phyloP scores from a whole-genome alignment of 1,139 yeast genomes.

The Blastobotrys raffinosifermentans region DNA sequence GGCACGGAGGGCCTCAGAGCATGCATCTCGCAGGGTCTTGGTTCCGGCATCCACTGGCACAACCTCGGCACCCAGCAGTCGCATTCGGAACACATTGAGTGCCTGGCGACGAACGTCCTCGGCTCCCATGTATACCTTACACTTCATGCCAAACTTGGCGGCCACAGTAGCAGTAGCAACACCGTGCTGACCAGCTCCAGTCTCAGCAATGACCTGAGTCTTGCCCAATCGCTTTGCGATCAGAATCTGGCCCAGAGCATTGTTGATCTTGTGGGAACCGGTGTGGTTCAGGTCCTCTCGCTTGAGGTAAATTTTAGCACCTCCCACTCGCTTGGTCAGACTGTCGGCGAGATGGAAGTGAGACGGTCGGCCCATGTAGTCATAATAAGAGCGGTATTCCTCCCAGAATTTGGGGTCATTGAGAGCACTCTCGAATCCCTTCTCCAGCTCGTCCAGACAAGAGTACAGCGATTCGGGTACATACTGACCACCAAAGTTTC shows the following conservation, averaged over 20 bases:
- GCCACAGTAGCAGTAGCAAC: conserved; percentile 99
- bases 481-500: conserved; percentile 97
- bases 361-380: conserved; percentile 95
- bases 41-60: conserved; percentile 94
- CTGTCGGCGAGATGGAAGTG: conserved; percentile 87
- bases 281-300: conserved; percentile 98
- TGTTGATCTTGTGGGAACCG: conserved; percentile 95
- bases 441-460: conserved; percentile 83
- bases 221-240: conserved; percentile 91
- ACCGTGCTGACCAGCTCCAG: conserved; percentile 99
- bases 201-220: conserved; percentile 88
- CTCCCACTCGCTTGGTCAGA: conserved; percentile 84
- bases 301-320: conserved; percentile 96
- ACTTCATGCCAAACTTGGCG: conserved; percentile 92
- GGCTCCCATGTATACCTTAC: conserved; percentile 99
- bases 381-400: conserved; percentile 75
- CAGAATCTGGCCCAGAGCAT: conserved; percentile 90
- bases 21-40: conserved; percentile 92
- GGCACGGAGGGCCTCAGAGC: conserved; percentile 90
- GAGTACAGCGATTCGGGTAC: conserved; percentile 96
- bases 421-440: conserved; percentile 77
- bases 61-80: conserved; percentile 91
- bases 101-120: conserved; percentile 99
- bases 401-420: conserved; percentile 92
- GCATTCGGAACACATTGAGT: conserved; percentile 93